A percentile compares a stretch with the other conserved stretches of the same genome.
phyloP scores from a whole-genome alignment of 495 filamentous ascomycete species.

The Xylaria castorea region DNA sequence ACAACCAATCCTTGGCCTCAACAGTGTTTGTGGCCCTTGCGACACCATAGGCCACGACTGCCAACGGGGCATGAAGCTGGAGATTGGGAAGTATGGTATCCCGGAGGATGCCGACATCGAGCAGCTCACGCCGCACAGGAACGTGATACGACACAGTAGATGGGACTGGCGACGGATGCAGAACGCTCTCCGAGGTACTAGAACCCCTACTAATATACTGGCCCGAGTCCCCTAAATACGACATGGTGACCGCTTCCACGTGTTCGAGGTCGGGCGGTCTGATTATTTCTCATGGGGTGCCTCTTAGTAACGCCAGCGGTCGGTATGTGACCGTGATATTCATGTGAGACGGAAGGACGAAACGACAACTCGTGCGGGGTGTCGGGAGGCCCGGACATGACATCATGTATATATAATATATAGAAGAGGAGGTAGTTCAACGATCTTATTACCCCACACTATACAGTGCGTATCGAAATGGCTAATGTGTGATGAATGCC shows the following conservation, averaged over 20 bases:
- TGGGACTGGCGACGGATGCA: conserved; percentile 19
- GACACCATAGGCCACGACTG: conserved; percentile 54
- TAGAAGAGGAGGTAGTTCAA: conserved; percentile 1
- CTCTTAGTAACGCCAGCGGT: neutral
- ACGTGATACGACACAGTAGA: conserved; percentile 18
- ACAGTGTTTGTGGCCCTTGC: conserved; percentile 56
- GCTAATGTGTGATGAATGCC: neutral
- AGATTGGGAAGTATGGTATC: conserved; percentile 60
- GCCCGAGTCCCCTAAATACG: neutral
- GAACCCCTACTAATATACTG: neutral
- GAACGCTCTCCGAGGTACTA: neutral
- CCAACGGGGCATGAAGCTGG: conserved; percentile 52
- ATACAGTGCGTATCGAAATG: neutral
- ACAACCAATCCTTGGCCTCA: conserved; percentile 65
- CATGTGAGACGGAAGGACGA: conserved; percentile 11
- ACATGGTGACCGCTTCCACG: conserved; percentile 17
- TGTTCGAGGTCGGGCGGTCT: neutral
- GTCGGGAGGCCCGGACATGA: conserved; percentile 14
- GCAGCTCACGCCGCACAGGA: conserved; percentile 45
- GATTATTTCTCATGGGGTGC: neutral
- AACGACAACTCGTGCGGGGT: conserved; percentile 18
- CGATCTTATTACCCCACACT: conserved; percentile 10
- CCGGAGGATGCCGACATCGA: conserved; percentile 55
- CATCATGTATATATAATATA: conserved; percentile 15
- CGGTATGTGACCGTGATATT: neutral